phyloP scores from a whole-genome alignment of 164 flowering plant species.

The Magnolia kwangsiensis region DNA sequence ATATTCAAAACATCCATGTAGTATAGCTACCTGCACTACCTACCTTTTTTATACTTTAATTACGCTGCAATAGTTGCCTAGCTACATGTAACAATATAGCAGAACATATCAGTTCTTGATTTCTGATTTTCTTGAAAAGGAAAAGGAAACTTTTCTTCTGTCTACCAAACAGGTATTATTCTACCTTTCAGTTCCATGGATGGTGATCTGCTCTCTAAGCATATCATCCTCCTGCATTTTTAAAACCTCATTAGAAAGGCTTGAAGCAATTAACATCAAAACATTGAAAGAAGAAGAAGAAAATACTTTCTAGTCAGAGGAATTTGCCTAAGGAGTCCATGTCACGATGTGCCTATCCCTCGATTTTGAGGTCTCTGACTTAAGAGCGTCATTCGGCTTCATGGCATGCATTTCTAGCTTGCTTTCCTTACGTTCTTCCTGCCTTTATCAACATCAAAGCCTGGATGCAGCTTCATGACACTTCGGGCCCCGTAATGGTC shows the following conservation, averaged over 20 bases:
- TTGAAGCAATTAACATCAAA: not conserved
- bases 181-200: constrained; percentile 87
- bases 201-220: constrained; percentile 69
- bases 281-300: constrained; percentile 1
- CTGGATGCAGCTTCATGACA: no score
- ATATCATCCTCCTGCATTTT: constrained; percentile 84
- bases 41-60: constrained; percentile 89
- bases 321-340: constrained; percentile 76
- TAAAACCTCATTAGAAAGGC: constrained; percentile 6
- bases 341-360: constrained; percentile 86
- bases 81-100: constrained; percentile 32
- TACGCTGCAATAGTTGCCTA: constrained; percentile 85
- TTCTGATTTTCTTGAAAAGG: not conserved
- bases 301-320: not conserved
- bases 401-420: constrained; percentile 20
- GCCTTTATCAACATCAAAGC: constrained; percentile 30
- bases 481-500: no score
- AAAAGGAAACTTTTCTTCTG: not conserved
- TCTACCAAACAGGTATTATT: not conserved
- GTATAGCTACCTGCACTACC: constrained; percentile 66
- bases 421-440: constrained; percentile 24
- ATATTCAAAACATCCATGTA: not conserved
- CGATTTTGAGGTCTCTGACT: constrained; percentile 23
- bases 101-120: constrained; percentile 3
- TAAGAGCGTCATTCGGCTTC: constrained; percentile 26